These are phyloP conservation scores for Gnomoniopsis sp. DNA, from an alignment of 2,329 filamentous ascomycete genomes.

Conservation along the genomic window DNA sequence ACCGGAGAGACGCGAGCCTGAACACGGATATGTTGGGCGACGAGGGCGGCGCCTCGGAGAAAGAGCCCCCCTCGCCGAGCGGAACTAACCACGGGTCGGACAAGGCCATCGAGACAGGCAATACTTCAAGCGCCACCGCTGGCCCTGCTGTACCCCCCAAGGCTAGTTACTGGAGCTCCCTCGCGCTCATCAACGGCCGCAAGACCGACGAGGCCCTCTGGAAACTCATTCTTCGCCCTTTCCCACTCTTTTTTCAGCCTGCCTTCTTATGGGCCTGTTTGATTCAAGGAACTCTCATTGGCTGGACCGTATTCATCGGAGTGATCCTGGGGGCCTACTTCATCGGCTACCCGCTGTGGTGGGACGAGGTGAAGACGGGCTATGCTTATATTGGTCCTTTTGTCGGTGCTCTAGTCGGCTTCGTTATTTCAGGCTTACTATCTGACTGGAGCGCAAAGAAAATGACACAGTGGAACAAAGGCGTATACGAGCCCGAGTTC, in stretches of 20 bases:
- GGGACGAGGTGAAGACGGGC: conserved; percentile 77
- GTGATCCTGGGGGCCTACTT: conserved; percentile 81
- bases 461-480: conserved; percentile 72
- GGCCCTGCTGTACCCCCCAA: conserved; percentile 33
- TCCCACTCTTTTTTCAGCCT: conserved; percentile 80
- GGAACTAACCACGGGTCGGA: conserved; percentile 3
- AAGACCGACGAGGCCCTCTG: conserved; percentile 75
- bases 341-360: conserved; percentile 76
- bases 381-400: conserved; percentile 86
- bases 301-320: conserved; percentile 92
- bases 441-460: conserved; percentile 69
- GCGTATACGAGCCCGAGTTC: conserved; percentile 90
- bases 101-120: neutral
- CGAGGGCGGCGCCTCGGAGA: conserved; percentile 16
- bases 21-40: conserved; percentile 64
- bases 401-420: conserved; percentile 75
- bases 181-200: conserved; percentile 74
- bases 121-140: conserved; percentile 28
- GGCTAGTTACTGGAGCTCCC: conserved; percentile 57
- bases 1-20: conserved; percentile 59
- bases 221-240: conserved; percentile 65
- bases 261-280: conserved; percentile 77
- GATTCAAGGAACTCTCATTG: conserved; percentile 86
- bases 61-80: neutral
- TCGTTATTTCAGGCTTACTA: conserved; percentile 69